Conservation (phyloP, 106 monocot genomes). For the Acorus calamus region DNA sequence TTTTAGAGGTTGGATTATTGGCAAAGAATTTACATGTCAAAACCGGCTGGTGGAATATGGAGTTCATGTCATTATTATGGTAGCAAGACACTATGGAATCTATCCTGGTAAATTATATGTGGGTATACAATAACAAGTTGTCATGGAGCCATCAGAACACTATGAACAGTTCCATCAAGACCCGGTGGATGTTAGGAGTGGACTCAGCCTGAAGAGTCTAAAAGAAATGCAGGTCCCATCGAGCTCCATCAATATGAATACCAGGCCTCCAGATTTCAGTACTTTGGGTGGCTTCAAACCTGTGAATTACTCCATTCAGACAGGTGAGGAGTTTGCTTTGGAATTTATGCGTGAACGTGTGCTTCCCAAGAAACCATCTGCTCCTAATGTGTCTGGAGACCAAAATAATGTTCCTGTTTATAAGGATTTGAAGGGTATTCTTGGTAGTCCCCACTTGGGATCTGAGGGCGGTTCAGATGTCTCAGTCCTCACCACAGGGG, state of each 20-base stretch:
- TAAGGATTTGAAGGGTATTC: slow-evolving; percentile 35
- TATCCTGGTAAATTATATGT: too few species aligned
- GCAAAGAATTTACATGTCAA: too few species aligned
- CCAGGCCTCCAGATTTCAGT: slow-evolving; percentile 25
- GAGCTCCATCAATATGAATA: slow-evolving; percentile 20
- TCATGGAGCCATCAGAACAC: slow-evolving; percentile 11
- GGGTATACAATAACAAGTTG: too few species aligned
- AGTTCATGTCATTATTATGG: too few species aligned
- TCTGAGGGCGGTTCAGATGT: slow-evolving; percentile 35
- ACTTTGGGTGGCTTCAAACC: slow-evolving; percentile 27
- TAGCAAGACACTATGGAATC: too few species aligned
- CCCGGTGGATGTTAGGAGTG: slow-evolving; percentile 35
- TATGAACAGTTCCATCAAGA: slow-evolving; percentile 12
- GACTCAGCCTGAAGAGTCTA: slow-evolving; percentile 32
- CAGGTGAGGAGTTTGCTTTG: slow-evolving; percentile 85
- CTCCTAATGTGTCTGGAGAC: slow-evolving; percentile 32
- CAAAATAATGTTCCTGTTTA: slow-evolving; percentile 29
- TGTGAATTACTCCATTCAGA: slow-evolving; percentile 79
- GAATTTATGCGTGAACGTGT: slow-evolving; percentile 81
- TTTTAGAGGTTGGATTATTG: too few species aligned
- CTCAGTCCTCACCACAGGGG: slow-evolving; percentile 18
- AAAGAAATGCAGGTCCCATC: slow-evolving; percentile 28
- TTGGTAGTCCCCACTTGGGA: slow-evolving; percentile 30
- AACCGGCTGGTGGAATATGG: too few species aligned
- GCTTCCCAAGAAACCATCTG: slow-evolving; percentile 30